phyloP scores from a whole-genome alignment of 257 asterid genomes.

The Scutellaria barbata region DNA sequence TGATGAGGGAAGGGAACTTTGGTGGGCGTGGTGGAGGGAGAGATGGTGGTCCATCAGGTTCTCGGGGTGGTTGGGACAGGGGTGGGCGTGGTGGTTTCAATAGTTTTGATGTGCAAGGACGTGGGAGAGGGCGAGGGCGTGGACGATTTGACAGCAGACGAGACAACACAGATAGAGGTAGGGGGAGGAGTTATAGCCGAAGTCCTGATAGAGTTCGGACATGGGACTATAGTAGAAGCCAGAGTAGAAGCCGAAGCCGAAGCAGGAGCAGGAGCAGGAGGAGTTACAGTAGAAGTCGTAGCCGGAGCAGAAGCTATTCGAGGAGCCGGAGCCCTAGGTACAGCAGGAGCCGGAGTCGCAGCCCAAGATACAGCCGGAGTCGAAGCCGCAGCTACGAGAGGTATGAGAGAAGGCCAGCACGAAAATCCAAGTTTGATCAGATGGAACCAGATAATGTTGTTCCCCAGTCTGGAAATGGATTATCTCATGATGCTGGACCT shows the following conservation, averaged over 20 bases:
- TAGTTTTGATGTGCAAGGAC: constrained; percentile 62
- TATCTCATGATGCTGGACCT: constrained; percentile 35
- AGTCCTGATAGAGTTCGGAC: constrained; percentile 85
- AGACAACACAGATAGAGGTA: constrained; percentile 60
- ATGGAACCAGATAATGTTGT: constrained; percentile 49
- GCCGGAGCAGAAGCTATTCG: constrained; percentile 47
- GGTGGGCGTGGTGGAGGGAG: constrained; percentile 68
- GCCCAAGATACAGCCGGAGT: background rate
- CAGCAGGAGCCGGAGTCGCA: no score
- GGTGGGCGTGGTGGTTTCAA: constrained; percentile 68
- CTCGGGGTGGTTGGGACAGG: constrained; percentile 75
- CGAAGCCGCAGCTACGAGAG: constrained; percentile 24
- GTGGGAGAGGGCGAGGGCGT: constrained; percentile 75
- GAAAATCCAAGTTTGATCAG: constrained; percentile 71
- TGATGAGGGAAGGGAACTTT: constrained; percentile 52
- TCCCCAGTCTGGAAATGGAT: constrained; percentile 33
- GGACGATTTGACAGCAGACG: constrained; percentile 77
- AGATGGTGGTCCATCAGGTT: constrained; percentile 58
- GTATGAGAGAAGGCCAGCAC: constrained; percentile 64
- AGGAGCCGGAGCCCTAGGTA: constrained; percentile 40
- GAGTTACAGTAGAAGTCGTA: background rate
- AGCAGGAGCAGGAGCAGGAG: constrained; percentile 49
- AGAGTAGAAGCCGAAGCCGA: constrained; percentile 56
- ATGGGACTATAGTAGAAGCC: constrained; percentile 66
- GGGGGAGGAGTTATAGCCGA: constrained; percentile 69